Conservation (phyloP, 2,329 filamentous ascomycete genomes). For the Epichloe typhina region DNA sequence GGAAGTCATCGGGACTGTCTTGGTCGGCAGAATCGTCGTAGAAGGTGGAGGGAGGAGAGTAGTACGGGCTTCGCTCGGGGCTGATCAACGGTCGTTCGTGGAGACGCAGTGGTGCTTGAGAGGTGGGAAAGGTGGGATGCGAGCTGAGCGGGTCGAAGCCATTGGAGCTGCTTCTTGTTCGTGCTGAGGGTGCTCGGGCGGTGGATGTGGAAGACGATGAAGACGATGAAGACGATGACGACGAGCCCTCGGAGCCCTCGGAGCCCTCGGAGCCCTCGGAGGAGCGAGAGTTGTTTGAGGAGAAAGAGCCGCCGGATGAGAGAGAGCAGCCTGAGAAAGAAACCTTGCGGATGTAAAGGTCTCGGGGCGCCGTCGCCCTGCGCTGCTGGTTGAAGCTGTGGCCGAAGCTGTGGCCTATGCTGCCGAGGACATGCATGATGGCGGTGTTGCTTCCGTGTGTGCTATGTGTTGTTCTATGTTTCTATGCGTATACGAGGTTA, state of each 20-base stretch:
- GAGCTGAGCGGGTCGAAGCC: slow-evolving; percentile 21
- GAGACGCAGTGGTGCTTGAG: slow-evolving; percentile 23
- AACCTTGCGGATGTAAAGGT: slow-evolving; percentile 28
- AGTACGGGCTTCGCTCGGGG: slow-evolving; percentile 10
- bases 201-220: slow-evolving; percentile 17
- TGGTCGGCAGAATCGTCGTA: slow-evolving; percentile 14
- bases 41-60: slow-evolving; percentile 15
- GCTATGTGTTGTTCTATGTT: neutral
- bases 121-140: slow-evolving; percentile 22
- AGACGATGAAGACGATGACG: slow-evolving; percentile 17
- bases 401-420: slow-evolving; percentile 18
- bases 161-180: slow-evolving; percentile 10
- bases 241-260: neutral
- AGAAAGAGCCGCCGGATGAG: slow-evolving; percentile 23
- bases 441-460: slow-evolving; percentile 4
- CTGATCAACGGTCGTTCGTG: slow-evolving; percentile 22
- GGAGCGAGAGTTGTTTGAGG: slow-evolving; percentile 26
- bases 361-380: slow-evolving; percentile 22
- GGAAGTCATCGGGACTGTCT: slow-evolving; percentile 12
- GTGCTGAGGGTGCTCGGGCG: slow-evolving; percentile 13
- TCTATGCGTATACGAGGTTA: too few relatives aligned
- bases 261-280: slow-evolving; percentile 16
- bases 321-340: slow-evolving; percentile 28
- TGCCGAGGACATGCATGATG: slow-evolving; percentile 23
- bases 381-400: slow-evolving; percentile 24